Percentiles rank a stretch among this genome's conserved stretches.
phyloP scores from a whole-genome alignment of 2,329 filamentous ascomycete genomes.

The Fusarium praegraminearum region DNA sequence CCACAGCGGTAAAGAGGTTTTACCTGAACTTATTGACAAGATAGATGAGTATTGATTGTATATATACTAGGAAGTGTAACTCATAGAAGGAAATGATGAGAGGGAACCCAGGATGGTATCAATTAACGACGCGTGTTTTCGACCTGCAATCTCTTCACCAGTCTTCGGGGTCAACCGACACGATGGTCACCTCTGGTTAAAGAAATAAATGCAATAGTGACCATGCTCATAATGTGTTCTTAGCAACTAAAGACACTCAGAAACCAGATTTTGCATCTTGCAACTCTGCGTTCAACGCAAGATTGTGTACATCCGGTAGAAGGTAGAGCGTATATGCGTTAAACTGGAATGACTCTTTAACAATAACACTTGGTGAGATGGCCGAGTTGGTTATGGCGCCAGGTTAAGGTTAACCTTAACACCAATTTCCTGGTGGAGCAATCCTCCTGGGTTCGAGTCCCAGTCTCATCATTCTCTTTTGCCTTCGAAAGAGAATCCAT shows the following conservation, averaged over 20 bases:
- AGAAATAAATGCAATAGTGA: neutral
- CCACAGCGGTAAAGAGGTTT: neutral
- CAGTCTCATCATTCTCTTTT: slow-evolving; percentile 36
- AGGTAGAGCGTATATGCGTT: too few relatives aligned
- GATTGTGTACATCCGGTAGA: too few relatives aligned
- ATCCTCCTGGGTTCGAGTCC: slow-evolving; percentile 39
- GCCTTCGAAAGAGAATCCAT: fast-evolving
- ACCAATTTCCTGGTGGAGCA: slow-evolving; percentile 38
- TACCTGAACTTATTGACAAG: neutral
- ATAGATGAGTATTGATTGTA: too few relatives aligned
- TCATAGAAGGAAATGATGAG: too few relatives aligned
- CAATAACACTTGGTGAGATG: slow-evolving; percentile 29
- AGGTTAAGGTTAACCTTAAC: slow-evolving; percentile 38
- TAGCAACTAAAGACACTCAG: neutral
- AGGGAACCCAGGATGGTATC: neutral
- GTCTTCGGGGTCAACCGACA: neutral
- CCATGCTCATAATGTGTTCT: neutral
- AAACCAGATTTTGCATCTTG: neutral
- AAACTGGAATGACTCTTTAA: fast-evolving
- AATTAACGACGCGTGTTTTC: neutral
- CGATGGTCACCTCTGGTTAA: neutral
- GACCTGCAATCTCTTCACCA: neutral
- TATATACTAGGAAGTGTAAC: neutral
- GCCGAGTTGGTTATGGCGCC: slow-evolving; percentile 39
- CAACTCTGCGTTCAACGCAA: fast-evolving